Conservation (phyloP, 2,329 filamentous ascomycete species). For the Colletotrichum sansevieriae region DNA sequence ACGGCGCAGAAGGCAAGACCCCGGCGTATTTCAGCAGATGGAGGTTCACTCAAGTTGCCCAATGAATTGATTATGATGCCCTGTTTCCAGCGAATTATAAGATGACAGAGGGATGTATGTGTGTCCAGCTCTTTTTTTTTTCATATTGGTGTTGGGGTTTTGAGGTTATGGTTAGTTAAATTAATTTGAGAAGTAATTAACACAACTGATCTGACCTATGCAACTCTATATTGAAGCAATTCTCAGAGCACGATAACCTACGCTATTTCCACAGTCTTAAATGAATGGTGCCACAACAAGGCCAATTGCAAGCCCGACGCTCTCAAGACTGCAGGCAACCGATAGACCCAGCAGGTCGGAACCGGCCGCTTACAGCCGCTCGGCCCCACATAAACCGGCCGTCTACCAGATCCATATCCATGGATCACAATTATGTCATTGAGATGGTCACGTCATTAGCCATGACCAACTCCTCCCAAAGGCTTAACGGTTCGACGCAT, state of each 20-base stretch:
- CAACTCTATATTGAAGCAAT: too few species aligned
- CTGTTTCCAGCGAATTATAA: constrained; percentile 1
- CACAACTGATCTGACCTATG: too few species aligned
- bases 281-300: too few species aligned
- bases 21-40: constrained; percentile 63
- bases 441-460: constrained; percentile 13
- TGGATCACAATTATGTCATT: constrained; percentile 26
- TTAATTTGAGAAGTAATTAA: too few species aligned
- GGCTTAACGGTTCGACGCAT: not conserved
- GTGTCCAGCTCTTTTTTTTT: too few species aligned
- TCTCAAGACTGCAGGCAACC: too few species aligned
- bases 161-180: too few species aligned
- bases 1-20: constrained; percentile 59
- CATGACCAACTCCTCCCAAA: not conserved
- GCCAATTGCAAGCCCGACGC: too few species aligned
- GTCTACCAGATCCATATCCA: not conserved
- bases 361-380: not conserved
- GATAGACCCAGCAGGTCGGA: not conserved
- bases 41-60: constrained; percentile 54
- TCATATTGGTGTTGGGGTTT: too few species aligned
- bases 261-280: too few species aligned
- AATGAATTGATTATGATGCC: constrained; percentile 19
- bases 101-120: too few species aligned
- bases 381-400: not conserved
- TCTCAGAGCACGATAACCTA: too few species aligned